A percentile compares a stretch with the other conserved stretches of the same genome.
These are phyloP conservation scores for Eucalyptus coolabah DNA, from an alignment of 345 rosid species.

Conservation along the genomic window DNA sequence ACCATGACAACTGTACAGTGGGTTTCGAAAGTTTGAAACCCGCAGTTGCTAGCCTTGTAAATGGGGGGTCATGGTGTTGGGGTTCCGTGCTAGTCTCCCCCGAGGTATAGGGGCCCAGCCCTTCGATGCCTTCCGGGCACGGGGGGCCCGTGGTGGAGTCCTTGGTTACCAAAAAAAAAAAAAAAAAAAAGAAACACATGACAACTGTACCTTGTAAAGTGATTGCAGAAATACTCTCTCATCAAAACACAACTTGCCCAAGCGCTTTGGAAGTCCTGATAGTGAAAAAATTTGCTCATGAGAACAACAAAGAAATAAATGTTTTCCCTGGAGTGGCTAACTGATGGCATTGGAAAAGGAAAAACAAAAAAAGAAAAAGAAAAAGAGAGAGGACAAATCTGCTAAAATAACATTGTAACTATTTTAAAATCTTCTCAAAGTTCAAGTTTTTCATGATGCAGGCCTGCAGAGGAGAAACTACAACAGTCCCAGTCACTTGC, in stretches of 20 bases:
- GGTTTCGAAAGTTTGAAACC: too few relatives aligned
- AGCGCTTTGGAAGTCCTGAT: constrained; percentile 37
- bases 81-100: too few relatives aligned
- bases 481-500: not conserved
- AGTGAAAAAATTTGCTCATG: not conserved
- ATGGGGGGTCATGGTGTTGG: too few relatives aligned
- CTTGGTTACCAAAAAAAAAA: too few relatives aligned
- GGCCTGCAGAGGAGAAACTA: not conserved
- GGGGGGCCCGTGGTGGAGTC: too few relatives aligned
- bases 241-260: constrained; percentile 63
- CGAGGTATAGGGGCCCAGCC: too few relatives aligned
- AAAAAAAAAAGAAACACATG: not conserved
- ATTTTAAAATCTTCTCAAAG: not conserved
- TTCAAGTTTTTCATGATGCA: not conserved
- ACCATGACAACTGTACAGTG: constrained; percentile 10
- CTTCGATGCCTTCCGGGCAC: too few relatives aligned
- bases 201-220: constrained; percentile 65
- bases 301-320: not conserved
- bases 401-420: not conserved
- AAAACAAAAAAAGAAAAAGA: not conserved
- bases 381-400: not conserved
- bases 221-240: constrained; percentile 75
- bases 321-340: not conserved
- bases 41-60: too few relatives aligned
- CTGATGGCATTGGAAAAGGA: not conserved